Evolutionary conservation across 2,329 filamentous ascomycete species (phyloP), one percentile per base, ranked within the genome.

Genomic region (Dissoconium aciculare): DNA sequence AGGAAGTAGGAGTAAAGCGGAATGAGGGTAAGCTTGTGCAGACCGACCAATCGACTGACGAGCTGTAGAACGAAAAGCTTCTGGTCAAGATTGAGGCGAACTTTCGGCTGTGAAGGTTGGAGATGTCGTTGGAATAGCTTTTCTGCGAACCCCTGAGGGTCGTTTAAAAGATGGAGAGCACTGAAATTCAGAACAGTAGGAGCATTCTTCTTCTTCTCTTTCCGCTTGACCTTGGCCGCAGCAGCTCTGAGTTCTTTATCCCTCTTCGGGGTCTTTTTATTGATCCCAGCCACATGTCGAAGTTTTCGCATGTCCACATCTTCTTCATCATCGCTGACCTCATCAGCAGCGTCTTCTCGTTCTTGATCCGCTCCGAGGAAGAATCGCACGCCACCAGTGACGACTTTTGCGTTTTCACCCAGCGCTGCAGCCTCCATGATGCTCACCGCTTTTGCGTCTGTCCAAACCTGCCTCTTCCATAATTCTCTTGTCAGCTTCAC

Each of bases 401-500:
- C 72, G 3, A 95, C 84, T 59, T 98, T 98, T 46, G 91, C 82
- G 45, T 94, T 92, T 30, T 93, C 78, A 3, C 82, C 74, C 34
- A 98, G 60, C 32, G 78, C 75, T 0, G 87, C 84, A 57, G 93
- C 80, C 58, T 92, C 92, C 85, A 98, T 95, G 42, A 95, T 81
- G 49, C 93, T 84, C n/a, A 95, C 89, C 0, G 87, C 76, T 54
- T 85, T 89, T 2, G 84, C 72, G 48, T 98, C 89, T 6, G 80
- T 83, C 89, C 89, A 98, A 40, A 95, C 76, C 46, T 94, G 85
- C 27, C 87, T 71, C 58, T 85, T 92, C 89, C 89, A 98, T 50
- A 98, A 64, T 60, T 98, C 89, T 39, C 87, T 71, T 3, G 85
- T 92, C 41, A 98, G 70, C 57, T 94, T 94, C 38, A 94, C 83